Evolutionary conservation across 345 rosid species (phyloP).

Genomic region (Heritiera littoralis): DNA sequence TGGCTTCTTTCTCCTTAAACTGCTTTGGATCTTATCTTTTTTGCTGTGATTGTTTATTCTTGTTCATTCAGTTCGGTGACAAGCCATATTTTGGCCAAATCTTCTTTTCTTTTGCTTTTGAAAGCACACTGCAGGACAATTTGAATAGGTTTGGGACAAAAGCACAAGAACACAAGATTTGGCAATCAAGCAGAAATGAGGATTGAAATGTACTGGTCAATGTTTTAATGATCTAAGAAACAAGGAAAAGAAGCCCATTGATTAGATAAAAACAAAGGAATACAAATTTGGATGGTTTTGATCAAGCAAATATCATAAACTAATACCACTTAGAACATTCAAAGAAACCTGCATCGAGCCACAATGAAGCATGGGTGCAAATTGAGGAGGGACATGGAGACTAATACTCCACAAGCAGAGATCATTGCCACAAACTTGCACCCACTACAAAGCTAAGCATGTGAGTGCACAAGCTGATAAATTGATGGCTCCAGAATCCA

Average conservation of each 20-base stretch:
- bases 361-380: background rate
- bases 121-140: background rate
- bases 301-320: background rate
- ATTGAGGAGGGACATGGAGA: background rate
- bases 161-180: slow-evolving; percentile 24
- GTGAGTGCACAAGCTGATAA: background rate
- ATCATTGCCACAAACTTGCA: background rate
- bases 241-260: background rate
- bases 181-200: slow-evolving; percentile 11
- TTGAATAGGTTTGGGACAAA: background rate
- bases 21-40: too few relatives aligned
- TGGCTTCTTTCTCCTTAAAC: too few relatives aligned
- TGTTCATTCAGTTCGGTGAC: too few relatives aligned
- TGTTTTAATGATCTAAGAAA: background rate
- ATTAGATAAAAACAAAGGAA: background rate
- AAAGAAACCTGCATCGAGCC: background rate
- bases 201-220: slow-evolving; percentile 6
- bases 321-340: background rate
- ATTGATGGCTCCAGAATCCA: background rate
- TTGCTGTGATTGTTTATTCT: too few relatives aligned
- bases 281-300: background rate
- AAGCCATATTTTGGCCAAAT: background rate
- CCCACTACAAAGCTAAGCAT: background rate
- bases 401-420: background rate
- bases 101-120: slow-evolving; percentile 13